Evolutionary conservation across 441 rosid species (phyloP).

Genomic region (Gossypium aridum): DNA sequence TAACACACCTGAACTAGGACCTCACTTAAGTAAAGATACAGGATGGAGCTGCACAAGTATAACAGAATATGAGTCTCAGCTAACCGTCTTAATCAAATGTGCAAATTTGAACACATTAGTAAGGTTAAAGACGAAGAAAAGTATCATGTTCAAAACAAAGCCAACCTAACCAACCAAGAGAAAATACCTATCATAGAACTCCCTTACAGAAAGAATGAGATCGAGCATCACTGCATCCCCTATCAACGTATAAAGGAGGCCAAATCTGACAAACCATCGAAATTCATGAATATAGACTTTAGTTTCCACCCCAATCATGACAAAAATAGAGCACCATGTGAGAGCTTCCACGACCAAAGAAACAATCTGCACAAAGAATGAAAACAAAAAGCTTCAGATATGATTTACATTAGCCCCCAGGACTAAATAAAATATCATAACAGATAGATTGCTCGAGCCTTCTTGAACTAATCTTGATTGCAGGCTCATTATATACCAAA

Average conservation of each 20-base stretch:
- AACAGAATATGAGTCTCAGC: slow-evolving; percentile 20
- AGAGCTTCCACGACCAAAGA: slow-evolving; percentile 71
- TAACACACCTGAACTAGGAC: slow-evolving; percentile 74
- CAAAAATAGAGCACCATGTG: slow-evolving; percentile 77
- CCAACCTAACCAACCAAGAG: slow-evolving; percentile 10
- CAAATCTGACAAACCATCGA: slow-evolving; percentile 96
- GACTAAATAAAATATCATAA: background rate
- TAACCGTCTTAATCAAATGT: background rate
- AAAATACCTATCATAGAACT: slow-evolving; percentile 58
- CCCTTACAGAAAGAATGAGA: slow-evolving; percentile 68
- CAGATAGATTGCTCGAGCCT: background rate
- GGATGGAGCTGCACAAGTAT: slow-evolving; percentile 53
- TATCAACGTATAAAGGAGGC: slow-evolving; percentile 66
- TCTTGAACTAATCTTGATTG: background rate
- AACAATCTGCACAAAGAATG: slow-evolving; percentile 44
- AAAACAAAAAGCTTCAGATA: slow-evolving; percentile 3
- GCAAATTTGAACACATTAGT: background rate
- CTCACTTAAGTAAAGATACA: slow-evolving; percentile 75
- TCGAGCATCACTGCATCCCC: slow-evolving; percentile 84
- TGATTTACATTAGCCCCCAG: background rate
- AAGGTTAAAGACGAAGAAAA: background rate
- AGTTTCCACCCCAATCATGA: slow-evolving; percentile 72
- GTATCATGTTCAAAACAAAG: background rate
- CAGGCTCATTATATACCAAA: background rate
- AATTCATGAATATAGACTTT: slow-evolving; percentile 73